Evolutionary conservation across 1,284 basidiomycete genomes (phyloP).

Genomic region (Ganoderma leucocontextum): DNA sequence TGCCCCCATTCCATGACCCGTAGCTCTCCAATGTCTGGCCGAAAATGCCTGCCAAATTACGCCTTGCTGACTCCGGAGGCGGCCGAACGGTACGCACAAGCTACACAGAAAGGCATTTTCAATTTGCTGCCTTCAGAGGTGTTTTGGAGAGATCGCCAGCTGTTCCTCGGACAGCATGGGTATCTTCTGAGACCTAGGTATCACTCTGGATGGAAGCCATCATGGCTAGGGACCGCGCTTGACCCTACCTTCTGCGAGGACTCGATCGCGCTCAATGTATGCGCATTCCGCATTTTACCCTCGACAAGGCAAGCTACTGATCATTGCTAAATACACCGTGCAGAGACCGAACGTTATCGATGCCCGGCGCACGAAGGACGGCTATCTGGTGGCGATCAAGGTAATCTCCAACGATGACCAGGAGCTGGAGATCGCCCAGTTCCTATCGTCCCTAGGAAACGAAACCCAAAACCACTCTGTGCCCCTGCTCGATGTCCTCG

Average conservation of each 20-base stretch:
- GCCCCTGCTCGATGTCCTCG: constrained; percentile 29
- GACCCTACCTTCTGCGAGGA: constrained; percentile 23
- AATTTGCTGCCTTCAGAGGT: not conserved
- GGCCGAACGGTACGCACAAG: not conserved
- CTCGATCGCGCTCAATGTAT: constrained; percentile 8
- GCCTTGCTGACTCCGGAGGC: not conserved
- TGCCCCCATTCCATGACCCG: no score
- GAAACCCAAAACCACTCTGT: constrained; percentile 31
- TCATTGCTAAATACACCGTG: no score
- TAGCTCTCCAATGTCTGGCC: no score
- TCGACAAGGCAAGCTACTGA: no score
- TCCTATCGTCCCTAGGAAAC: constrained; percentile 12
- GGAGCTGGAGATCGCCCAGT: constrained; percentile 27
- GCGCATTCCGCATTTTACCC: no score
- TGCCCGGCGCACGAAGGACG: no score
- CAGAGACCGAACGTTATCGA: constrained; percentile 32
- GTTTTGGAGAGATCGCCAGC: constrained; percentile 7
- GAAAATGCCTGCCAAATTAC: not conserved
- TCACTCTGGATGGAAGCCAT: constrained; percentile 16
- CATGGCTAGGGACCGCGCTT: constrained; percentile 17
- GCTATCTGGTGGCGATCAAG: constrained; percentile 29
- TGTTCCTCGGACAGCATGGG: constrained; percentile 4
- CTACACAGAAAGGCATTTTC: not conserved
- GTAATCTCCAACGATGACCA: constrained; percentile 7
- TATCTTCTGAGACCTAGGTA: constrained; percentile 18